Evolutionary conservation across 1,284 basidiomycete species (phyloP), one percentile per base, ranked within the genome.

Genomic region (Cutaneotrichosporon daszewskae): DNA sequence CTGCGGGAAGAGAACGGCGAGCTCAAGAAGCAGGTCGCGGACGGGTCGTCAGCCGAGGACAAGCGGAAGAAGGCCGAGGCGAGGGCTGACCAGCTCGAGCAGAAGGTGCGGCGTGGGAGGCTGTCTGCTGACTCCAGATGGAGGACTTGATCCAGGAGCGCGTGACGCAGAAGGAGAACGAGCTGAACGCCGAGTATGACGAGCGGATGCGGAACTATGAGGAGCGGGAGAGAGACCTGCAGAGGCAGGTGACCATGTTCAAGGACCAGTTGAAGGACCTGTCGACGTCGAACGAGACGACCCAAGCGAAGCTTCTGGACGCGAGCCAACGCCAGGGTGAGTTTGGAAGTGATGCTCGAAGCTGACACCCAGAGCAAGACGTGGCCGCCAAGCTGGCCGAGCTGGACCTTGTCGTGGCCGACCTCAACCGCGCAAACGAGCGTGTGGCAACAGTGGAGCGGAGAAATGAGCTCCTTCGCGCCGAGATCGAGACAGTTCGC

Each of bases 151-250:
- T 96, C 43, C 77, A 81, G 49, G 88, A 94, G 56, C 82, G 84
- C 57, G 83, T 94, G 14, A 75, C 76, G 0, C 85, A 88, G 66
- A 92, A 95, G 70, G 89, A 95, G 74, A 90, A 88, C 47, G 92
- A 96, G 71, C 75, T 96, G 11, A 88, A 92, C 54, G 94, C 94
- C 16, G 90, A 87, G 6, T 96, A 95, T 59, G 92, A 97, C 58
- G 94, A 98, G 73, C 83, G 85, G 57, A 78, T 97, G 66, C 78
- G 86, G 45, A 97, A 97, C 67, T 94, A 94, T 56, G 87, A 92
- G 66, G 90, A 95, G 62, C 78, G 90, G 39, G 92, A 97, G 70
- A 84, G 87, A 64, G 91, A 94, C 59, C 74, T 96, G 36, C 85
- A 87, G 54, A 81, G 85, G 17, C 91, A 96, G 61, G 77, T 96